A percentile compares a stretch with the other conserved stretches of the same genome.
Evolutionary conservation across 1,139 yeast species (phyloP).

Genomic region (Hyphopichia khmerensis): DNA sequence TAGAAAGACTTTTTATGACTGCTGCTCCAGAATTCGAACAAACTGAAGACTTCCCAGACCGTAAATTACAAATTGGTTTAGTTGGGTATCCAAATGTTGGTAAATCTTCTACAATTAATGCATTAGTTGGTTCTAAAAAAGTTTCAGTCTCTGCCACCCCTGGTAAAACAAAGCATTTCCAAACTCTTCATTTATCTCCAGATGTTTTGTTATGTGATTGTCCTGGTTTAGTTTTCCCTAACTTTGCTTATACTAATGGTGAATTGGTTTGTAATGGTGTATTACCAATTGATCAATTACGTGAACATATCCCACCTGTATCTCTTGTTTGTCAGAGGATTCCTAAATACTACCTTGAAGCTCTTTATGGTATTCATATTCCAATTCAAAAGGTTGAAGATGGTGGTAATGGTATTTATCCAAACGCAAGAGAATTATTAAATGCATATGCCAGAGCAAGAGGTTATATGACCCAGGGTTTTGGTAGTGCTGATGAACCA

Average conservation of each 20-base stretch:
- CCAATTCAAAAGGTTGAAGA: conserved; percentile 72
- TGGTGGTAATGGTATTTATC: conserved; percentile 81
- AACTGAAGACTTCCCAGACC: conserved; percentile 55
- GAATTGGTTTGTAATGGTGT: conserved; percentile 98
- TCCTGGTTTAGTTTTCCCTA: conserved; percentile 98
- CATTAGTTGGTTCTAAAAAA: conserved; percentile 91
- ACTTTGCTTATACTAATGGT: conserved; percentile 94
- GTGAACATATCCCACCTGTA: conserved; percentile 92
- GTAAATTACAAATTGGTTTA: conserved; percentile 82
- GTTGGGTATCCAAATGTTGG: conserved; percentile 98
- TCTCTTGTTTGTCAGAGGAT: conserved; percentile 83
- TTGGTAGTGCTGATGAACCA: conserved; percentile 95
- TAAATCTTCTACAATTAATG: conserved; percentile 94
- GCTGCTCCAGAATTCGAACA: conserved; percentile 72
- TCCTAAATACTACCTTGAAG: conserved; percentile 87
- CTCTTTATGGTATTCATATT: conserved; percentile 90
- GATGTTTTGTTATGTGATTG: conserved; percentile 92
- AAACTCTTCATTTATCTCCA: conserved; percentile 84
- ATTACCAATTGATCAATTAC: conserved; percentile 91
- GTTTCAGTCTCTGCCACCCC: conserved; percentile 98
- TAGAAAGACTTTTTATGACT: conserved; percentile 75
- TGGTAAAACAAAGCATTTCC: conserved; percentile 98
- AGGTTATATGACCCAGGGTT: conserved; percentile 97
- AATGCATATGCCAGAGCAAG: conserved; percentile 95
- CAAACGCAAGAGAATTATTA: conserved; percentile 85